Evolutionary conservation across 106 monocot species (phyloP), one percentile per base, ranked within the genome.

Genomic region (Dactylorhiza incarnata): DNA sequence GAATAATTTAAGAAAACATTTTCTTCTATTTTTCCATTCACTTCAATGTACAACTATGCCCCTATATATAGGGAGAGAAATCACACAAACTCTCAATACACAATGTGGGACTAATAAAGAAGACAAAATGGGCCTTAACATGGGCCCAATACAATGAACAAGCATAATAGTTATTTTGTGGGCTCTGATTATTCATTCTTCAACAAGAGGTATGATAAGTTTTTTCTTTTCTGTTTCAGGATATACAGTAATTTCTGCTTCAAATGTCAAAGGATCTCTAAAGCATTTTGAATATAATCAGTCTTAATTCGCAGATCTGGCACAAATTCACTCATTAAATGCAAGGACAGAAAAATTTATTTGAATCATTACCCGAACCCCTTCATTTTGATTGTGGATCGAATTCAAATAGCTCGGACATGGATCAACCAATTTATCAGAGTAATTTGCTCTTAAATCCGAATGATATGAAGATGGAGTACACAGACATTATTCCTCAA

Each of bases 351-450:
- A 78, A 62, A 62, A 79, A 63, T 62, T 70, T 51, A 17, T 25
- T 75, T 63, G 79, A 81, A 45, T 23, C 79, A 10, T 45, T 86
- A 9, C 24, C 74, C 49, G 83, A 81, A 29, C 29, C 74, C 23
- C 70, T 87, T 72, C 83, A 81, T 51, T 81, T 79, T 73, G 81
- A 78, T 10, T 62, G 78, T 69, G 81, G 37, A 22, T 79, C 84
- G 50, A 62, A 49, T 56, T 79, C 79, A n/a, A 84, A 46, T 43
- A 80, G n/a, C 43, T 76, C 68, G 56, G 45, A 8, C 20, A 78
- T 81, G 77, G 83, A 84, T 45, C 81, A 79, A 20, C 78, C 84
- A 72, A 45, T 74, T 73, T 51, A 62, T 62, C 82, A 82, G 74
- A 68, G 58, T 72, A 82, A 74, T 22, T 69, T 77, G 48, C 46